A percentile compares a stretch with the other conserved stretches of the same genome.
These are phyloP conservation scores for Yamadazyma akitaensis DNA, from an alignment of 805 yeast species.

Conservation along the genomic window DNA sequence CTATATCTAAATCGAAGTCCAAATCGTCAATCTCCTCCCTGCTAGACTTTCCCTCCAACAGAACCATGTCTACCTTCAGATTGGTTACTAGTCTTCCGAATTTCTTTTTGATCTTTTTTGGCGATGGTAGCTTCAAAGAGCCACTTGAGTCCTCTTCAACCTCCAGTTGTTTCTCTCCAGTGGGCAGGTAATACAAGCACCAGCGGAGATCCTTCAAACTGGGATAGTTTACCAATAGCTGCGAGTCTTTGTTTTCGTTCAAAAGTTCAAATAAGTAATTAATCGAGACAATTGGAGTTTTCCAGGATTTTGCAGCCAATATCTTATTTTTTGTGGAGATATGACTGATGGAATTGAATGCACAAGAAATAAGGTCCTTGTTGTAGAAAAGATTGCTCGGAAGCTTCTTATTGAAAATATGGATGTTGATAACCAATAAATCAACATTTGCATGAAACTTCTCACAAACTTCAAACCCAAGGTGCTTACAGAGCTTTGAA, in stretches of 20 bases:
- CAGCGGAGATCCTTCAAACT: conserved; percentile 45
- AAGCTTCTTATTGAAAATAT: conserved; percentile 40
- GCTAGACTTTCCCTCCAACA: neutral
- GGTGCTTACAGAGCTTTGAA: conserved; percentile 53
- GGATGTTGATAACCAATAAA: conserved; percentile 52
- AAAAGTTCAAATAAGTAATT: conserved; percentile 45
- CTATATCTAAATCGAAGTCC: conserved; percentile 12
- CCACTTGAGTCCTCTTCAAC: neutral
- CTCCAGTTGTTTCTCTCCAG: conserved; percentile 9
- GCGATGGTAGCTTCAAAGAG: conserved; percentile 47
- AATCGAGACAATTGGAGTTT: conserved; percentile 55
- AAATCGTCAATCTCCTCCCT: conserved; percentile 9
- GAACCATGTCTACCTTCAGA: neutral
- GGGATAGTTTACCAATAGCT: conserved; percentile 20
- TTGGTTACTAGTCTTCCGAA: conserved; percentile 33
- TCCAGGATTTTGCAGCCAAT: conserved; percentile 55
- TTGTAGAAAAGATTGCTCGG: conserved; percentile 41
- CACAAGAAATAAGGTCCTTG: conserved; percentile 32
- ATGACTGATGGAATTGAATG: conserved; percentile 30
- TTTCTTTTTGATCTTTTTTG: conserved; percentile 43
- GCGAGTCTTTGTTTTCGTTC: conserved; percentile 9
- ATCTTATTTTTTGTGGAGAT: conserved; percentile 52
- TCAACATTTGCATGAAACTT: conserved; percentile 51
- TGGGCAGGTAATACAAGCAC: conserved; percentile 53
- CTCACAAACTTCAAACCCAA: conserved; percentile 52